Evolutionary conservation across 192 early-diverging fungal species (phyloP).

Genomic region (Spizellomyces punctatus): DNA sequence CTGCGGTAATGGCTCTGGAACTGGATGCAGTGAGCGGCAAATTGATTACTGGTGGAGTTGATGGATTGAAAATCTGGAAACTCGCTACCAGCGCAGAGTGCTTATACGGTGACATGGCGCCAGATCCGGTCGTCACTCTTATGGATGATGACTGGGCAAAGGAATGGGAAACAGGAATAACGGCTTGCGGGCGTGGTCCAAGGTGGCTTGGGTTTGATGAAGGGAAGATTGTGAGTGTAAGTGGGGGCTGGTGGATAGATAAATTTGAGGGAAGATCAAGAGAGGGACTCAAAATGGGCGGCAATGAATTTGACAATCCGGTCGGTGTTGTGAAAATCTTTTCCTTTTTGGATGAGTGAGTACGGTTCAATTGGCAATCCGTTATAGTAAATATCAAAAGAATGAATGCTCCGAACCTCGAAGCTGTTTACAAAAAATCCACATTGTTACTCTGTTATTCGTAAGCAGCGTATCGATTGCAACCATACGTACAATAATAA

Average conservation of each 20-base stretch:
- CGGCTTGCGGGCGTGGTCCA: neutral
- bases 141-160: neutral
- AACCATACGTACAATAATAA: no score
- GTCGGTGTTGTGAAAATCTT: constrained; percentile 21
- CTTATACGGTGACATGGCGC: neutral
- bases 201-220: constrained; percentile 29
- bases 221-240: constrained; percentile 21
- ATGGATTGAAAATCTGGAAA: constrained; percentile 56
- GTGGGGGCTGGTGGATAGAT: neutral
- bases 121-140: neutral
- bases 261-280: neutral
- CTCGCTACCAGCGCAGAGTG: neutral
- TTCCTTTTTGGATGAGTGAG: constrained; percentile 14
- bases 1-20: constrained; percentile 50
- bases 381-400: no score
- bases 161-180: neutral
- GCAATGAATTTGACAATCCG: neutral
- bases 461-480: no score
- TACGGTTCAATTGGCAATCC: no score
- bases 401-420: no score
- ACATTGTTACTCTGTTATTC: no score
- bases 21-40: constrained; percentile 37
- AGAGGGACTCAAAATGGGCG: no score
- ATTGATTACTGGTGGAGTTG: constrained; percentile 45
- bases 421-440: no score